A percentile compares a stretch with the other conserved stretches of the same genome.
phyloP scores from a whole-genome alignment of 179 eudicot genomes.

The Drosera spatulata region DNA sequence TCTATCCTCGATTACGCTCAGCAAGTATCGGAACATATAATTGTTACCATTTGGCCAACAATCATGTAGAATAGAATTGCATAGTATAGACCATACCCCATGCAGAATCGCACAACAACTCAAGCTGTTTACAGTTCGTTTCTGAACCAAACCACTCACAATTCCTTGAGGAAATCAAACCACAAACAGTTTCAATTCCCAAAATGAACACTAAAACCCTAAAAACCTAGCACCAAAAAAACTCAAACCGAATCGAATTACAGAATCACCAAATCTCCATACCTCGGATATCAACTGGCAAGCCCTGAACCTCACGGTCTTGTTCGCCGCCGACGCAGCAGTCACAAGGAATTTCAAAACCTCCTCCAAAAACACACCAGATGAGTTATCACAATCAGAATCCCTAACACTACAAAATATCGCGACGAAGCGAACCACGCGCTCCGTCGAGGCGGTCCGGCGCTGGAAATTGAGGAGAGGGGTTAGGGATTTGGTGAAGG shows the following conservation, averaged over 20 bases:
- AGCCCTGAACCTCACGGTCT: slow-evolving; percentile 63
- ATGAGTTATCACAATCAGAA: slow-evolving; percentile 10
- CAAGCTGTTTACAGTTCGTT: too few relatives aligned
- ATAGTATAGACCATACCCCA: too few relatives aligned
- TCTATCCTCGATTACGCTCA: too few relatives aligned
- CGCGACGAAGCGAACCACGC: slow-evolving; percentile 58
- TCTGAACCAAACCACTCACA: too few relatives aligned
- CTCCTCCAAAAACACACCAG: slow-evolving; percentile 35
- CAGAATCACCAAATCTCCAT: neutral
- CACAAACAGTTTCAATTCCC: too few relatives aligned
- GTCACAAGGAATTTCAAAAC: slow-evolving; percentile 55
- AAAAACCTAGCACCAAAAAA: neutral
- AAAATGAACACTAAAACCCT: too few relatives aligned
- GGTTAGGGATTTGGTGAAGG: slow-evolving; percentile 47
- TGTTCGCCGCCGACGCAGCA: slow-evolving; percentile 49
- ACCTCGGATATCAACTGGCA: slow-evolving; percentile 96
- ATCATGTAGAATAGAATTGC: too few relatives aligned
- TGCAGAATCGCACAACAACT: too few relatives aligned
- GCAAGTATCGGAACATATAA: too few relatives aligned
- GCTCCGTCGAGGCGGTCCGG: slow-evolving; percentile 56
- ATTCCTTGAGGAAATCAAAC: too few relatives aligned
- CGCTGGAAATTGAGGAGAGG: slow-evolving; percentile 62
- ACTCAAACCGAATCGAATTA: neutral
- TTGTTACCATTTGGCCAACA: too few relatives aligned
- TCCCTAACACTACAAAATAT: slow-evolving; percentile 30